phyloP scores from a whole-genome alignment of 2,329 filamentous ascomycete genomes.

The Xylariaceae sp. region DNA sequence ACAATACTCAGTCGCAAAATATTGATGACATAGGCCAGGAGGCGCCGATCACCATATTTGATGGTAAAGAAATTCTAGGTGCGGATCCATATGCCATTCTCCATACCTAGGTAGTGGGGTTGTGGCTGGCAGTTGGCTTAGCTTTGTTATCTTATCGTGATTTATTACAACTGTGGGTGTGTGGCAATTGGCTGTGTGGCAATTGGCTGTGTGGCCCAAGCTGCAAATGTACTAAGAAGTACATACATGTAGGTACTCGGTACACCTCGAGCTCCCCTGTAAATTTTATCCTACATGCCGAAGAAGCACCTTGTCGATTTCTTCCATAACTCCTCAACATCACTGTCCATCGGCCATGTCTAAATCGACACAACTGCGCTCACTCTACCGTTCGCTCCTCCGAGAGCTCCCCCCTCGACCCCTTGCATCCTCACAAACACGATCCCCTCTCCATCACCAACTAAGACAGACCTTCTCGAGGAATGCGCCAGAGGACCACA shows the following conservation, averaged over 20 bases:
- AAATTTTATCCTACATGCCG: no score
- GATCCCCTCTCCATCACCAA: slow-evolving; percentile 70
- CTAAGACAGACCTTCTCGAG: slow-evolving; percentile 66
- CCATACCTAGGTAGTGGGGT: no score
- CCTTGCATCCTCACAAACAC: slow-evolving; percentile 51
- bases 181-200: no score
- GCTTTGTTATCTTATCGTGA: no score
- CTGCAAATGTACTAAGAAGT: no score
- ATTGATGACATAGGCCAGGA: neutral
- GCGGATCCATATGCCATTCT: neutral
- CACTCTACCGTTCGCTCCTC: slow-evolving; percentile 85
- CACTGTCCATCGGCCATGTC: slow-evolving; percentile 36
- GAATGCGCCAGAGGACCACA: slow-evolving; percentile 34
- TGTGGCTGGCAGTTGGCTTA: no score
- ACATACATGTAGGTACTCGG: no score
- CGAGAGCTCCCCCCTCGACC: slow-evolving; percentile 82
- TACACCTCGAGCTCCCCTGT: no score
- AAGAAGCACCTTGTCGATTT: no score
- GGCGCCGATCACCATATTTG: neutral
- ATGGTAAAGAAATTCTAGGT: neutral
- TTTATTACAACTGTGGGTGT: no score
- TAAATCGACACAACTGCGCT: slow-evolving; percentile 60
- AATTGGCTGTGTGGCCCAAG: no score
- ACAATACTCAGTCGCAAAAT: neutral
- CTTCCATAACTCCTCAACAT: no score